phyloP scores from a whole-genome alignment of 2,329 filamentous ascomycete genomes.

The Coniochaeta hoffmannii region DNA sequence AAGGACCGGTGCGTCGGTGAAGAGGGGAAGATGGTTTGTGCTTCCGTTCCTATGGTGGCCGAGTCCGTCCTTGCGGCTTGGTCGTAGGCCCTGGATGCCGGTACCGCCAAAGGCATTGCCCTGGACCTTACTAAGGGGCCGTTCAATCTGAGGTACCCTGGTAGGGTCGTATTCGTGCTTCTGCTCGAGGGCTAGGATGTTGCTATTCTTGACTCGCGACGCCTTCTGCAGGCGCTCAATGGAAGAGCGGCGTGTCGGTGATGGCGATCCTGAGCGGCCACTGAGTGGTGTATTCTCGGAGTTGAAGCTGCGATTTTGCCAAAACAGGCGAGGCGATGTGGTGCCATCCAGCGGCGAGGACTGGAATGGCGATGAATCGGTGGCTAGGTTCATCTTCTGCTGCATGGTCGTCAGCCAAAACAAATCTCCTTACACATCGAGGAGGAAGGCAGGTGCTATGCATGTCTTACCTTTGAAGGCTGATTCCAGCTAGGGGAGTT shows the following conservation, averaged over 20 bases:
- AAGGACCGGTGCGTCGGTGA: slow-evolving; percentile 39
- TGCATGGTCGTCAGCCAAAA: slow-evolving; percentile 7
- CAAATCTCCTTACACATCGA: slow-evolving; percentile 13
- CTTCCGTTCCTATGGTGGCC: slow-evolving; percentile 48
- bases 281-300: slow-evolving; percentile 64
- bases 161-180: slow-evolving; percentile 89
- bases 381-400: slow-evolving; percentile 61
- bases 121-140: slow-evolving; percentile 71
- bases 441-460: slow-evolving; percentile 13
- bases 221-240: slow-evolving; percentile 94
- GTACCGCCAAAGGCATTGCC: slow-evolving; percentile 61
- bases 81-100: slow-evolving; percentile 44
- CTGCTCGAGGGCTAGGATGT: slow-evolving; percentile 88
- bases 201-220: slow-evolving; percentile 96
- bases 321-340: slow-evolving; percentile 79
- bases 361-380: slow-evolving; percentile 78
- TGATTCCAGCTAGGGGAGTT: slow-evolving; percentile 93
- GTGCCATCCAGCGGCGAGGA: slow-evolving; percentile 65
- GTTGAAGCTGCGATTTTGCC: slow-evolving; percentile 71
- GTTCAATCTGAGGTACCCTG: slow-evolving; percentile 68
- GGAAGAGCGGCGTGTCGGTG: slow-evolving; percentile 74
- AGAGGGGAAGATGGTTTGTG: slow-evolving; percentile 50
- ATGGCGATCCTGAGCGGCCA: slow-evolving; percentile 53
- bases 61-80: slow-evolving; percentile 18
- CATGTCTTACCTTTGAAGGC: slow-evolving; percentile 54